Evolutionary conservation across 345 rosid genomes (phyloP).

Genomic region (Viola odorata): DNA sequence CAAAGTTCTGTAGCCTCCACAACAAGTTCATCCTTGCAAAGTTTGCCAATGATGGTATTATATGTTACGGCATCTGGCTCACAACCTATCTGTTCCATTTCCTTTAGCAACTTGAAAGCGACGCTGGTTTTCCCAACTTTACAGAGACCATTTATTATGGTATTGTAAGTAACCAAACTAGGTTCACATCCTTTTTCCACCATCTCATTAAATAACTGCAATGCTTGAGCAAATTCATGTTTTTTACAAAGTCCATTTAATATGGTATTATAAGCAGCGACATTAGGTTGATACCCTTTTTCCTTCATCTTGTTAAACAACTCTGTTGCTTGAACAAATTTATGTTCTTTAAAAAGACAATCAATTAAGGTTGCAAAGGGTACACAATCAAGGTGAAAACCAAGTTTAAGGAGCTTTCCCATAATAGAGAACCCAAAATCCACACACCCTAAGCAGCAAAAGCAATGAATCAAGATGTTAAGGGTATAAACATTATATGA

Average conservation of each 20-base stretch:
- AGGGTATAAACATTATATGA: not conserved
- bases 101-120: not conserved
- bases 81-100: not conserved
- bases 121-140: not conserved
- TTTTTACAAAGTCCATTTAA: not conserved
- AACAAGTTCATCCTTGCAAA: not conserved
- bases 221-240: not conserved
- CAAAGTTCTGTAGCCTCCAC: not conserved
- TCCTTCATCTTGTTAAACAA: too few species aligned
- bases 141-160: conserved; percentile 9
- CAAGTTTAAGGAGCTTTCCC: conserved; percentile 4
- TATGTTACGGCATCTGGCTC: not conserved
- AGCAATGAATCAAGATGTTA: conserved; percentile 8
- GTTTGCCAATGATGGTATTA: conserved; percentile 3
- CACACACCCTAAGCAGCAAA: conserved; percentile 4
- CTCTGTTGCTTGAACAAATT: too few species aligned
- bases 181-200: not conserved
- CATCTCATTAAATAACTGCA: not conserved
- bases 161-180: conserved; percentile 1
- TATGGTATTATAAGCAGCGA: too few species aligned
- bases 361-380: conserved; percentile 6
- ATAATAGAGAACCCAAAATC: conserved; percentile 12
- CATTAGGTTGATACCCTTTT: too few species aligned
- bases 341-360: too few species aligned
- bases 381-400: conserved; percentile 1